phyloP scores from a whole-genome alignment of 1,284 basidiomycete genomes.

The Chalciporus piperatoides region DNA sequence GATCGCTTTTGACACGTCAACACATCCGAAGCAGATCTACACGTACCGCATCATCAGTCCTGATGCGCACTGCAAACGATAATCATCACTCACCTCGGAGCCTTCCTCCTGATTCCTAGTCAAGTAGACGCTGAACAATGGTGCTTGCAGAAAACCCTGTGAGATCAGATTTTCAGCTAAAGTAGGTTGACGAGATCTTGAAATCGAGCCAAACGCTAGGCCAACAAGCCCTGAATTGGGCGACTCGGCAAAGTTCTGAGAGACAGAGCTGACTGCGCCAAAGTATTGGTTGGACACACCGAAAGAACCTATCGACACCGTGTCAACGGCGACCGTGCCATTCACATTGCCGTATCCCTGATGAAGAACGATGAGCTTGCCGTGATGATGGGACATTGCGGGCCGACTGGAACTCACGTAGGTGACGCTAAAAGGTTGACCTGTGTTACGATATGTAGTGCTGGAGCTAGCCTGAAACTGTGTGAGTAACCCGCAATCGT shows the following conservation, averaged over 20 bases:
- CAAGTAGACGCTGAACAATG: slow-evolving; percentile 58
- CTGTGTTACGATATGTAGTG: slow-evolving; percentile 37
- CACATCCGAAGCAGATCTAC: slow-evolving; percentile 59
- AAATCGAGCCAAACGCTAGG: slow-evolving; percentile 54
- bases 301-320: slow-evolving; percentile 45
- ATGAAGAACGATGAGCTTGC: slow-evolving; percentile 11
- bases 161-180: slow-evolving; percentile 61
- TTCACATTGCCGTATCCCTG: slow-evolving; percentile 49
- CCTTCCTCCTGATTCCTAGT: slow-evolving; percentile 43
- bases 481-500: slow-evolving; percentile 33
- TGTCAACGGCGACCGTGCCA: slow-evolving; percentile 47
- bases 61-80: not conserved
- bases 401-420: slow-evolving; percentile 47
- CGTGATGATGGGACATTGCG: slow-evolving; percentile 15
- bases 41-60: not conserved
- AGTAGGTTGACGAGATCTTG: slow-evolving; percentile 44
- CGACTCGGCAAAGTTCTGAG: slow-evolving; percentile 41
- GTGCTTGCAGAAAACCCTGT: slow-evolving; percentile 39
- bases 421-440: slow-evolving; percentile 41
- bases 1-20: slow-evolving; percentile 45
- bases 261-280: slow-evolving; percentile 42
- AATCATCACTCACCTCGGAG: slow-evolving; percentile 41
- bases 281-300: slow-evolving; percentile 46
- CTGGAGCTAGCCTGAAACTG: slow-evolving; percentile 41
- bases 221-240: slow-evolving; percentile 56